These are phyloP conservation scores for Taxawa tesnikishii DNA, from an alignment of 2,329 filamentous ascomycete genomes.

Conservation along the genomic window DNA sequence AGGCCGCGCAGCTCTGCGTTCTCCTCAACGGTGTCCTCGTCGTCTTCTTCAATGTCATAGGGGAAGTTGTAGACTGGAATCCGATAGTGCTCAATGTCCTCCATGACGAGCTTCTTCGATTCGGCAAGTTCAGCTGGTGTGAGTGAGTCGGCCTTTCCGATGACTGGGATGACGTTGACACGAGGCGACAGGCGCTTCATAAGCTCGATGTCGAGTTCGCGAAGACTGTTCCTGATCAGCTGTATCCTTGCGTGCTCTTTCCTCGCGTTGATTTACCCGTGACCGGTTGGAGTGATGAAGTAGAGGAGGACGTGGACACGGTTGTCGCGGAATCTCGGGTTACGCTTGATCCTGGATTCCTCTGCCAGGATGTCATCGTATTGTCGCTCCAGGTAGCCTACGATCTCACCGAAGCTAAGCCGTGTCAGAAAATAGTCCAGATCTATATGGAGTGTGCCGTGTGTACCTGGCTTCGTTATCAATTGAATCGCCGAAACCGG, in stretches of 20 bases:
- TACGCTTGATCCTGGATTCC: constrained; percentile 99
- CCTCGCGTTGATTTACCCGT: constrained; percentile 39
- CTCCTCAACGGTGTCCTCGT: constrained; percentile 98
- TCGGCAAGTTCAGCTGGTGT: constrained; percentile 94
- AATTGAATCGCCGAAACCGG: constrained; percentile 96
- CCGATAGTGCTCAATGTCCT: constrained; percentile 99
- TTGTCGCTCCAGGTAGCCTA: constrained; percentile 96
- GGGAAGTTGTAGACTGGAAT: constrained; percentile 99
- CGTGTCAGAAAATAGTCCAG: constrained; percentile 15
- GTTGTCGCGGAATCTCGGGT: constrained; percentile 98
- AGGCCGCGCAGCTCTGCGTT: constrained; percentile 93
- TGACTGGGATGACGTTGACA: constrained; percentile 97
- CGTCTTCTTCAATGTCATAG: constrained; percentile 98
- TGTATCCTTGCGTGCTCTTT: not conserved
- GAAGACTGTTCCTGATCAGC: constrained; percentile 49
- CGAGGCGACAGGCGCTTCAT: constrained; percentile 98
- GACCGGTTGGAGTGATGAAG: constrained; percentile 97
- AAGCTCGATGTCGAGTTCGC: constrained; percentile 96
- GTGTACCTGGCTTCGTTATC: constrained; percentile 88
- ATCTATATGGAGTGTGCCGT: too few relatives aligned
- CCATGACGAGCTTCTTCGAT: constrained; percentile 99
- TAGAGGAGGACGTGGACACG: constrained; percentile 96
- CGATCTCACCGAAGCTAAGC: constrained; percentile 85
- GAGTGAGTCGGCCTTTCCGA: constrained; percentile 94
- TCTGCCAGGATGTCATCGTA: constrained; percentile 98